These are phyloP conservation scores for Zizania palustris DNA, from an alignment of 202 grass and related monocot species.

Conservation along the genomic window DNA sequence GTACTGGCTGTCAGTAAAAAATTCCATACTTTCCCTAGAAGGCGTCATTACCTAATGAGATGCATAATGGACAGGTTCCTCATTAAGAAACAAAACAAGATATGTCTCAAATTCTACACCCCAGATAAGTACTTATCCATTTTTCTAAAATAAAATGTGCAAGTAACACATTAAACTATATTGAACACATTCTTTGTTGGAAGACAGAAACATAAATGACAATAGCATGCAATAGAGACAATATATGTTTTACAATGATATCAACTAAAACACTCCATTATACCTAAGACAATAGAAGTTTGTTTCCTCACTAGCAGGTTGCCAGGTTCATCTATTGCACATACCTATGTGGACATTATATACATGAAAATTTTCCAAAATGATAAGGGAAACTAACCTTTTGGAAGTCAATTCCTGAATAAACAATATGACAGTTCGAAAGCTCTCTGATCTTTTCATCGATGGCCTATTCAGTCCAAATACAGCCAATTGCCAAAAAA, in stretches of 20 bases:
- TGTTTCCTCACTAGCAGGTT: background rate
- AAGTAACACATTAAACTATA: slow-evolving; percentile 2
- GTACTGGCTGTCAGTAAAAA: background rate
- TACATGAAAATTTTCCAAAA: slow-evolving; percentile 20
- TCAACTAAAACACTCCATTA: background rate
- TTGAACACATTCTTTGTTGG: background rate
- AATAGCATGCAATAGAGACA: background rate
- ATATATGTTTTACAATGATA: slow-evolving; percentile 10
- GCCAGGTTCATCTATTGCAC: background rate
- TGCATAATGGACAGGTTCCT: background rate
- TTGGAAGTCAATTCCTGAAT: slow-evolving; percentile 95
- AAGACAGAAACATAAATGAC: slow-evolving; percentile 3
- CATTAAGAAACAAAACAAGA: background rate
- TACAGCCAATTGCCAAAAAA: slow-evolving; percentile 23
- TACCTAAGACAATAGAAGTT: slow-evolving; percentile 1
- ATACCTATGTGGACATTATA: background rate
- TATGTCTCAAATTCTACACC: background rate
- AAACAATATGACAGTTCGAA: slow-evolving; percentile 98
- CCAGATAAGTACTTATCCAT: background rate
- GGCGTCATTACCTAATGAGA: background rate
- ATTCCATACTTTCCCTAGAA: background rate
- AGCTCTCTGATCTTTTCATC: slow-evolving; percentile 99
- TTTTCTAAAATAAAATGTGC: background rate
- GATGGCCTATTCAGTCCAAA: slow-evolving; percentile 71
- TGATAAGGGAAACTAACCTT: slow-evolving; percentile 58